phyloP scores from a whole-genome alignment of 2,329 filamentous ascomycete genomes.

The Fusarium fujikuroi region DNA sequence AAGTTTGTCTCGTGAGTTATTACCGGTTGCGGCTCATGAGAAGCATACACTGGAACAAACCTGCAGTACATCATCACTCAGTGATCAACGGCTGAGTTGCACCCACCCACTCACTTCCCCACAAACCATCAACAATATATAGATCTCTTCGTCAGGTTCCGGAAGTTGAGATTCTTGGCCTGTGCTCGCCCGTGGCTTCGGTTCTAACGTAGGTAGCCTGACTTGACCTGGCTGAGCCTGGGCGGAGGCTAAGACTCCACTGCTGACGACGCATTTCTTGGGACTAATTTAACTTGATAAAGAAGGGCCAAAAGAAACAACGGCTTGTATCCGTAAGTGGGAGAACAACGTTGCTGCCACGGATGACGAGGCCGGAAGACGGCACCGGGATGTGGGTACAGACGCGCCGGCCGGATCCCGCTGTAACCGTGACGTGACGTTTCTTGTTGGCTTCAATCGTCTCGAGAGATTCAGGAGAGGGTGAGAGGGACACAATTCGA shows the following conservation, averaged over 20 bases:
- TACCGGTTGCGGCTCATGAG: constrained; percentile 14
- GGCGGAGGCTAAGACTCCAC: constrained; percentile 22
- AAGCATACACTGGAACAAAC: neutral
- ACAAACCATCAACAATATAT: neutral
- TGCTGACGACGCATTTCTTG: constrained; percentile 36
- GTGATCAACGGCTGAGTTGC: neutral
- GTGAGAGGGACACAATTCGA: neutral
- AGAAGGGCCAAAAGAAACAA: neutral
- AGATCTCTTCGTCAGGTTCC: neutral
- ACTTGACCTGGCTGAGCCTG: neutral
- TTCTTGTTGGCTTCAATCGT: neutral
- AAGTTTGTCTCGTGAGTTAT: constrained; percentile 28
- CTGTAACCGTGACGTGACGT: constrained; percentile 16
- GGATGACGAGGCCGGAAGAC: constrained; percentile 34
- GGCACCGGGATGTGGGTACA: constrained; percentile 38
- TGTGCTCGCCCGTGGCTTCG: constrained; percentile 13
- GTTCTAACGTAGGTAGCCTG: neutral
- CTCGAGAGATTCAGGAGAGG: constrained; percentile 5
- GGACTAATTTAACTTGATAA: constrained; percentile 21
- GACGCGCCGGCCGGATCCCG: constrained; percentile 1
- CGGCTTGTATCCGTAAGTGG: neutral
- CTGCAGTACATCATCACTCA: neutral
- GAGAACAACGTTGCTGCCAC: neutral
- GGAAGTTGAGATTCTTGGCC: constrained; percentile 6
- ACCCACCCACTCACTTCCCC: neutral